Conservation (phyloP, 2,329 filamentous ascomycete species). For the Colletotrichum tropicicola region DNA sequence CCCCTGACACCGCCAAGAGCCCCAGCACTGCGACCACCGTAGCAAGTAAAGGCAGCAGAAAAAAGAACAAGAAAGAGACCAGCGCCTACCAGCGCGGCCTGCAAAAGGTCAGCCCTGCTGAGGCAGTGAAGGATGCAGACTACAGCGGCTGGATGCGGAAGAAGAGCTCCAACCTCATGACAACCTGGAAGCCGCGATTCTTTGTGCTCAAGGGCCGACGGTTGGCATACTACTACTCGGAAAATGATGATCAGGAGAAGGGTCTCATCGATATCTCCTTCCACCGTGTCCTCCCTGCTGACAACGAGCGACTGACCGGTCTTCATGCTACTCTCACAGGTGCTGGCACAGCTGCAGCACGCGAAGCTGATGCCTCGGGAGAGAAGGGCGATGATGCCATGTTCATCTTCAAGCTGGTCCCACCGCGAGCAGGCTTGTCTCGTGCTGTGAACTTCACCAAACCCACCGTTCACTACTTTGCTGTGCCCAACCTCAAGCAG, state of each 20-base stretch:
- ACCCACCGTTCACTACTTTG: slow-evolving; percentile 96
- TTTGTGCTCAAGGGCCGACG: slow-evolving; percentile 93
- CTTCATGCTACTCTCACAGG: slow-evolving; percentile 93
- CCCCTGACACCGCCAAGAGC: slow-evolving; percentile 70
- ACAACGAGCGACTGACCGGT: slow-evolving; percentile 89
- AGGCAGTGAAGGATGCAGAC: slow-evolving; percentile 87
- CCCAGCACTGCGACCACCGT: slow-evolving; percentile 58
- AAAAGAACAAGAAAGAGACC: slow-evolving; percentile 92
- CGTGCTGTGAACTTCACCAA: slow-evolving; percentile 97
- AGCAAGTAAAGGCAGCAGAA: slow-evolving; percentile 58
- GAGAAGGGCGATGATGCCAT: slow-evolving; percentile 73
- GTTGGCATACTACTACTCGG: slow-evolving; percentile 95
- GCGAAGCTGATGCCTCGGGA: slow-evolving; percentile 50
- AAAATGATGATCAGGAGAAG: slow-evolving; percentile 91
- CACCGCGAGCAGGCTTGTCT: slow-evolving; percentile 85
- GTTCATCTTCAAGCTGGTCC: slow-evolving; percentile 98
- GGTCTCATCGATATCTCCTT: slow-evolving; percentile 98
- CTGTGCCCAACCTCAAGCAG: slow-evolving; percentile 87
- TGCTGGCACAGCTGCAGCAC: slow-evolving; percentile 74
- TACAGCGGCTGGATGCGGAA: slow-evolving; percentile 99
- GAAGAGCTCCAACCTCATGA: slow-evolving; percentile 94
- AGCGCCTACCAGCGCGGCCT: slow-evolving; percentile 92
- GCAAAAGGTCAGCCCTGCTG: slow-evolving; percentile 80
- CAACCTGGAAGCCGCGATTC: slow-evolving; percentile 96
- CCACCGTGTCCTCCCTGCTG: slow-evolving; percentile 93